phyloP scores from a whole-genome alignment of 2,329 filamentous ascomycete genomes.

The Clarireedia hainanense region DNA sequence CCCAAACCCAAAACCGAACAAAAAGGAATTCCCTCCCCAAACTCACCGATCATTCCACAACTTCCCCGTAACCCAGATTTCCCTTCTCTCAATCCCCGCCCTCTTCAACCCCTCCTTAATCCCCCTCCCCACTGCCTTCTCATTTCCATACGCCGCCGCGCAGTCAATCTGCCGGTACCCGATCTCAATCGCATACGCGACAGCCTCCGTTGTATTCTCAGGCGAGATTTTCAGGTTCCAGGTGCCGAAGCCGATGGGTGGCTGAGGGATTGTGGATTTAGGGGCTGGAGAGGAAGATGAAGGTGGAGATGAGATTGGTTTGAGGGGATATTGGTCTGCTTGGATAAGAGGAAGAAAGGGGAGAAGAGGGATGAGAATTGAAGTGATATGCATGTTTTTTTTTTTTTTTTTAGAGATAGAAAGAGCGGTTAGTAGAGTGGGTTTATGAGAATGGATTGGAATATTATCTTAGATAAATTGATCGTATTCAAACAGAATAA shows the following conservation, averaged over 20 bases:
- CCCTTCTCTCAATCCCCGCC: slow-evolving; percentile 10
- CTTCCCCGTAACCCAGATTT: slow-evolving; percentile 23
- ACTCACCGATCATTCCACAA: slow-evolving; percentile 18
- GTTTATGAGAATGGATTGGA: too few relatives aligned
- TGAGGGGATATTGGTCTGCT: background rate
- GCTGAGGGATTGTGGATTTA: background rate
- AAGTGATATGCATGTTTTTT: too few relatives aligned
- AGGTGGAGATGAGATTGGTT: background rate
- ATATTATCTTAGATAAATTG: too few relatives aligned
- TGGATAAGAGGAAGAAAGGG: background rate
- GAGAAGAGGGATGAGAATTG: too few relatives aligned
- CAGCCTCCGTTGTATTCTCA: slow-evolving; percentile 6
- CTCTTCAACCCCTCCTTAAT: slow-evolving; percentile 14
- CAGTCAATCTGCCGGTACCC: slow-evolving; percentile 22
- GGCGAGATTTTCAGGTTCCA: slow-evolving; percentile 3
- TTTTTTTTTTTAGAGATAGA: background rate
- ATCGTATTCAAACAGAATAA: too few relatives aligned
- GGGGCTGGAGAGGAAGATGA: too few relatives aligned
- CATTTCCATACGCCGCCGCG: slow-evolving; percentile 16
- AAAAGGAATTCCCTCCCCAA: too few relatives aligned
- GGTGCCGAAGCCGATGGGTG: slow-evolving; percentile 9
- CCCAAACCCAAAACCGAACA: background rate
- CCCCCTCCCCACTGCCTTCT: slow-evolving; percentile 16
- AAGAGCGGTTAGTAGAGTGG: background rate
- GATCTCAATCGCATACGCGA: slow-evolving; percentile 14